Base-by-base conservation (phyloP, 805 yeast genomes). In the Kuraishia cidri region DNA sequence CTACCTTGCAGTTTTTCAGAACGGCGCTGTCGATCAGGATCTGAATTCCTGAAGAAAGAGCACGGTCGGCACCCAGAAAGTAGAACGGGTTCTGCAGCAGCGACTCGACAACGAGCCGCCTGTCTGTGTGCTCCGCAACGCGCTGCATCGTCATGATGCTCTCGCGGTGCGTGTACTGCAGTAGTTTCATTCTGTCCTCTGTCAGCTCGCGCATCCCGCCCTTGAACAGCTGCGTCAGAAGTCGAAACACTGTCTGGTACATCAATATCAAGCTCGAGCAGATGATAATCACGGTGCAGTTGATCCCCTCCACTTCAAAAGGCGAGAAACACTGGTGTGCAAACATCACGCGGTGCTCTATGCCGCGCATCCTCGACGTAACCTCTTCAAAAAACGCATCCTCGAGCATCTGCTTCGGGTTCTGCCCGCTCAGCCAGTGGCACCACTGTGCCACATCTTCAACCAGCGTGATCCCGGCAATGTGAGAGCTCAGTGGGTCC, bases 381-480 rank as follows among this genome's bases (percentile, higher is more conserved):
- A 25, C 17, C 27, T 25, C 27, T 17, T 25, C 17, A 17, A 25
- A 4, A 5, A 17, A 15, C 27, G 13, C 27, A 6, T 25, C 27
- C 4, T 15, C 13, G 13, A 14, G 14, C 13, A 25, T 6, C 4
- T 15, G 15, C 9, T 7, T 17, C 13, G 15, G 16, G 27, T 25
- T 17, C 15, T 25, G 27, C 8, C 17, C 27, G 9, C 27, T 33
- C 32, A 54, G 51, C 41, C 46, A 50, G 33, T 45, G 50, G 36
- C 55, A 46, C 58, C 58, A 54, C 39, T 47, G 49, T 7, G 45
- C 42, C n/a, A 53, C 45, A 37, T 54, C 50, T 35, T 54, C 58
- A 14, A 52, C 41, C n/a, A 54, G 42, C 1, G 57, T 47, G 25
- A 54, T 37, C 17, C 52, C 31, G 20, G 54, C 37, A 11, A 49